Conservation (phyloP, 2,329 filamentous ascomycete genomes). For the Albophoma yamanashiensis region DNA sequence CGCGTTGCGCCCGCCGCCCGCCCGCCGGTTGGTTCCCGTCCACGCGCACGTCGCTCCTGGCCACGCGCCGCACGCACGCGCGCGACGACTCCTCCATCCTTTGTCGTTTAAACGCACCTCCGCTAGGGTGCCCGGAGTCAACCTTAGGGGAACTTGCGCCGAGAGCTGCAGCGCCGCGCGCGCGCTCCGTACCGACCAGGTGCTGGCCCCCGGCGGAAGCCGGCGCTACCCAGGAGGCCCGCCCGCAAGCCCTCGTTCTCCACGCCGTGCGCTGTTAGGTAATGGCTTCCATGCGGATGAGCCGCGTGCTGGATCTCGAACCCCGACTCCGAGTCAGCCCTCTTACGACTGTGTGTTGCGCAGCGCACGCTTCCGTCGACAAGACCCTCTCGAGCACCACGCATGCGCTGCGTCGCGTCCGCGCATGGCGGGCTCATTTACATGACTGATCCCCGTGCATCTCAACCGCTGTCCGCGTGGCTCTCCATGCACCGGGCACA, state of each 20-base stretch:
- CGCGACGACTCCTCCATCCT: background rate
- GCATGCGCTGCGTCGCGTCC: background rate
- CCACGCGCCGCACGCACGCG: background rate
- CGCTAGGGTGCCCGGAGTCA: constrained; percentile 3
- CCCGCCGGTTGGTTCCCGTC: background rate
- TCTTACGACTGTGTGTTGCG: background rate
- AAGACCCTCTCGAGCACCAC: too few species aligned
- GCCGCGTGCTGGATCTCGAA: background rate
- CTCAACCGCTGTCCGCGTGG: background rate
- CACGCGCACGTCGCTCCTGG: background rate
- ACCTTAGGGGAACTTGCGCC: constrained; percentile 6
- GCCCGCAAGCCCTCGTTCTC: background rate
- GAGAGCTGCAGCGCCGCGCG: background rate
- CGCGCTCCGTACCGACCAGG: background rate
- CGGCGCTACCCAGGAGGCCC: background rate
- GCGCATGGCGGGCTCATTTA: background rate
- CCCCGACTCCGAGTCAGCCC: background rate
- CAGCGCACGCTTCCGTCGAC: background rate
- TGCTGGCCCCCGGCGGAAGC: background rate
- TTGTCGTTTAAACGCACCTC: background rate
- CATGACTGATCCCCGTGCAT: background rate
- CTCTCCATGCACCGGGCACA: background rate
- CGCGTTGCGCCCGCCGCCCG: background rate
- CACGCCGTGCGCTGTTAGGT: background rate
- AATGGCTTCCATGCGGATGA: background rate